These are phyloP conservation scores for Cunninghamia lanceolata DNA, from an alignment of 75 land plant species.

Conservation along the genomic window DNA sequence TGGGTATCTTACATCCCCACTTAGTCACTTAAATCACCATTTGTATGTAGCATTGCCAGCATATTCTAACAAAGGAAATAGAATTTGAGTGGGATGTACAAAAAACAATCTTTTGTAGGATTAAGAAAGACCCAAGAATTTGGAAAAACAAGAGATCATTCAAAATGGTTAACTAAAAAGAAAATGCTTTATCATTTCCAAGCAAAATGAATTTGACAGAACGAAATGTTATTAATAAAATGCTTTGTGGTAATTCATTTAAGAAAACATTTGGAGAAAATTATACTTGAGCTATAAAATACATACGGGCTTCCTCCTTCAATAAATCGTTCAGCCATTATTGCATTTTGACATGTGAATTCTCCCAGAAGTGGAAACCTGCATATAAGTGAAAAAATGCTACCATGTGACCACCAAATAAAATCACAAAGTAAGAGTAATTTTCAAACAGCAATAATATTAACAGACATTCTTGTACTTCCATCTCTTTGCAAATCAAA, in stretches of 20 bases:
- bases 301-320: slow-evolving; percentile 99
- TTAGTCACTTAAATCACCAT: no score
- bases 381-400: slow-evolving; percentile 2
- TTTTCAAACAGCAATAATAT: not conserved
- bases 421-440: not conserved
- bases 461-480: not conserved
- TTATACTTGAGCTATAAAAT: not conserved
- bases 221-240: not conserved
- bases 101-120: not conserved
- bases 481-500: not conserved
- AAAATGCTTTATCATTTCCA: not conserved
- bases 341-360: slow-evolving; percentile 93
- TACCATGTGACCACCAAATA: not conserved
- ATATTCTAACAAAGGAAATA: not conserved
- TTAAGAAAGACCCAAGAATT: not conserved
- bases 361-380: slow-evolving; percentile 94
- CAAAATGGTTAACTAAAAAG: not conserved
- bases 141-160: not conserved
- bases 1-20: no score
- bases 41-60: no score
- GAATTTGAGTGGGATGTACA: not conserved
- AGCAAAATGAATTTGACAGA: not conserved
- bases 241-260: not conserved
- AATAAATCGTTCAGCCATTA: slow-evolving; percentile 90
- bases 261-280: not conserved